Evolutionary conservation across 2,329 filamentous ascomycete genomes (phyloP), one percentile per base, ranked within the genome.

Genomic region (Stagonosporopsis chrysanthemi): DNA sequence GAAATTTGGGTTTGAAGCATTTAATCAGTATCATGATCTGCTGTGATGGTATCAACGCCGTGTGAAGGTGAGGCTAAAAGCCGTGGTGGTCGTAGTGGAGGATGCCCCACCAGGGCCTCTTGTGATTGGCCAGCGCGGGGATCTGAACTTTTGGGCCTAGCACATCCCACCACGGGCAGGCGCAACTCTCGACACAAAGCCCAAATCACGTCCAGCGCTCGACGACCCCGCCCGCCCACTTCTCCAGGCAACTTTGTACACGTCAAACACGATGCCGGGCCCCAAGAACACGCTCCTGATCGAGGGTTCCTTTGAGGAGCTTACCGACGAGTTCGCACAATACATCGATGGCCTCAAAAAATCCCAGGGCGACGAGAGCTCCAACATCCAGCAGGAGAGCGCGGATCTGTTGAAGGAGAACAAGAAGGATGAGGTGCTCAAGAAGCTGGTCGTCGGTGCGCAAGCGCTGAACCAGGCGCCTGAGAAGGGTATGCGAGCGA

Each of bases 231-330:
- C 63, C 55, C 57, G 54, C 54, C 60, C 59, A 48, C 54, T 58
- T 51, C 56, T 61, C 58, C 60, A 68, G 64, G 67, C 67, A 67
- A 58, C 61, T 57, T 45, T 48, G 38, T 33, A 64, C 61, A 54
- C 62, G 64, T 61, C 52, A 64, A 60, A 46, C 60, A 77, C 60
- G 68, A 88, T 88, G 86, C 83, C 85, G 63, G 84, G 81, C 69
- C 81, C 85, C 62, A 81, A 84, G 58, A 88, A 82, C 66, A 87
- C 86, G 72, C 83, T 88, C 69, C 81, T 88, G 69, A 87, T 99
- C 79, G 95, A 99, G 83, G 95, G 95, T 78, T 86, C 87, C 72
- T 97, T 97, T 79, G 88, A 92, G 78, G 95, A 98, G 82, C 88
- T 97, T 75, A 88, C 90, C 73, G 88, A 91, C 79, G 95, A 99